Conservation (phyloP, 2,329 filamentous ascomycete species). For the Fusarium cicatricum region DNA sequence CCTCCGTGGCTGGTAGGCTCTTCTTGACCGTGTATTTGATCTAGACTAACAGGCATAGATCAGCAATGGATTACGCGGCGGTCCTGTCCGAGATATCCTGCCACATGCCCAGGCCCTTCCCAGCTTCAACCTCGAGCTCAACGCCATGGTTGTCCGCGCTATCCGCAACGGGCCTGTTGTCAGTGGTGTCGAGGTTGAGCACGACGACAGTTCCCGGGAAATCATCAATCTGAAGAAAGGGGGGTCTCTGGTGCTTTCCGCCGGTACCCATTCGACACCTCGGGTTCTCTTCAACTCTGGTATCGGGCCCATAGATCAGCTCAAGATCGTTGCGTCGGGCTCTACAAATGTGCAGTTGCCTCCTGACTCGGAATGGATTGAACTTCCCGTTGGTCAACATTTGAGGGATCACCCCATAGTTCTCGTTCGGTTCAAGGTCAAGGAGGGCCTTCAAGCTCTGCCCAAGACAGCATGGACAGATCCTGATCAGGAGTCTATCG, state of each 20-base stretch:
- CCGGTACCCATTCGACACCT: constrained; percentile 72
- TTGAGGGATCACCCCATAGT: constrained; percentile 61
- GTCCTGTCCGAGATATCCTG: constrained; percentile 75
- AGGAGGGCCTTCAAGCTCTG: constrained; percentile 32
- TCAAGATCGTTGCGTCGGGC: constrained; percentile 53
- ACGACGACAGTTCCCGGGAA: constrained; percentile 58
- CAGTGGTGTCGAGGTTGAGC: constrained; percentile 72
- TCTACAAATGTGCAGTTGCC: constrained; percentile 62
- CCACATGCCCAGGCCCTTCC: constrained; percentile 63
- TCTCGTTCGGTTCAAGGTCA: constrained; percentile 42
- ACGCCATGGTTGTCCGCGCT: constrained; percentile 71
- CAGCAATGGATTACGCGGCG: constrained; percentile 70
- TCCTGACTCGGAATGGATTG: constrained; percentile 60
- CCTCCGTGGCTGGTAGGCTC: constrained; percentile 63
- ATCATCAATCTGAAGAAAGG: constrained; percentile 67
- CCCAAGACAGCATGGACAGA: constrained; percentile 37
- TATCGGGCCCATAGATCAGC: constrained; percentile 70
- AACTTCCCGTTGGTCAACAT: constrained; percentile 65
- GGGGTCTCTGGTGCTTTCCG: constrained; percentile 72
- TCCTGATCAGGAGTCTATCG: constrained; percentile 37
- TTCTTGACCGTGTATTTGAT: neutral
- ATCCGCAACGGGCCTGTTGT: constrained; percentile 68
- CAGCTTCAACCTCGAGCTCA: constrained; percentile 72
- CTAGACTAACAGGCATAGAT: constrained; percentile 55
- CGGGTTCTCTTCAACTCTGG: constrained; percentile 68